phyloP scores from a whole-genome alignment of 225 moss, liverwort and hornwort genomes.

The Neckera pumila region DNA sequence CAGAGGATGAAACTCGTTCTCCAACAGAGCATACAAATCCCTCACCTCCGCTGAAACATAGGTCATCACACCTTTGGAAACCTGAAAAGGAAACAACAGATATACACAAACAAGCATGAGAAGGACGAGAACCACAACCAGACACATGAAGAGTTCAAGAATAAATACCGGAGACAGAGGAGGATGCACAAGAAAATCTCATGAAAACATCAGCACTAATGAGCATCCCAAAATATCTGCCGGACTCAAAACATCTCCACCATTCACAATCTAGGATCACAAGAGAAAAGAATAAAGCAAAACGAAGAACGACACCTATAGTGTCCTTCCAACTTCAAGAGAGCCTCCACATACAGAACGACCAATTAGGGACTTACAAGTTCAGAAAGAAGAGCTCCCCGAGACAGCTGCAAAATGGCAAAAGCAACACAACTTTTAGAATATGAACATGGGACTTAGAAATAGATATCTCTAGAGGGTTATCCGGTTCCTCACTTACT shows the following conservation, averaged over 20 bases:
- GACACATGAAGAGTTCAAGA: not conserved
- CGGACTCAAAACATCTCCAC: not conserved
- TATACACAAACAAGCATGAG: not conserved
- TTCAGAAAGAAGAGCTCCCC: slow-evolving; percentile 87
- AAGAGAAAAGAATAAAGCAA: not conserved
- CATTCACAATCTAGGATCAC: not conserved
- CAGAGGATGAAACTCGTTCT: slow-evolving; percentile 85
- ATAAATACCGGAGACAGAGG: not conserved
- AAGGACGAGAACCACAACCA: not conserved
- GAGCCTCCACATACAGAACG: not conserved
- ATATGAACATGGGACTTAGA: no score
- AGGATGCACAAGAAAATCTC: not conserved
- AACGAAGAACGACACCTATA: not conserved
- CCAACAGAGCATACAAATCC: slow-evolving; percentile 69
- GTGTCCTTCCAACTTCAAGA: not conserved
- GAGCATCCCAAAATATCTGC: not conserved
- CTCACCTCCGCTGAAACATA: slow-evolving; percentile 86
- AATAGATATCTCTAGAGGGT: not conserved
- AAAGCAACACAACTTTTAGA: not conserved
- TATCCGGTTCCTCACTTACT: not conserved
- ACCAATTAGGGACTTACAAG: slow-evolving; percentile 31
- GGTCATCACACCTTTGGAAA: slow-evolving; percentile 87
- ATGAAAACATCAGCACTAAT: not conserved
- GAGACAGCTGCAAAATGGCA: slow-evolving; percentile 55
- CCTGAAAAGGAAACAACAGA: slow-evolving; percentile 19